Evolutionary conservation across 2,329 filamentous ascomycete species (phyloP), one percentile per base, ranked within the genome.

Genomic region (Nemania diffusa): DNA sequence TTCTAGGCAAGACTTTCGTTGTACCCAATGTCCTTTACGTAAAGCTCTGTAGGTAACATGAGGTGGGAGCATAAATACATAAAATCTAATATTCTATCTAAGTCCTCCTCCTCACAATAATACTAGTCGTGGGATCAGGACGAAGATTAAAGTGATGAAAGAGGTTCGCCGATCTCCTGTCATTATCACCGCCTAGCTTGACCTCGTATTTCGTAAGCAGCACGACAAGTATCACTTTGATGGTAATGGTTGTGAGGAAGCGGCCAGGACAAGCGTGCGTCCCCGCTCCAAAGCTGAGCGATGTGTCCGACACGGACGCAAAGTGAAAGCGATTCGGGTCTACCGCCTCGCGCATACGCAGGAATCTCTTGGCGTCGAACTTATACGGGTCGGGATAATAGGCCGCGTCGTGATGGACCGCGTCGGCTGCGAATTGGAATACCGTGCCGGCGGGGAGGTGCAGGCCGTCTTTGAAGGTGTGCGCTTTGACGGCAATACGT

Each of bases 391-490:
- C 22, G 2, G 46, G 46, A 27, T 51, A 27, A 4, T 27, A 27
- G 3, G 22, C 20, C 13, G 46, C 11, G 11, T 51, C 46, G 22
- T 27, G 46, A 17, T 51, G 22, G 7, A 51, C n/a, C 5, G 22
- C 22, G 46, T 51, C 22, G 46, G 22, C 22, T 17, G 46, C 22
- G 22, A 27, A 51, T 51, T 27, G 22, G 46, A 51, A 27, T 3
- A 27, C 22, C 8, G 46, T 51, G 46, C 46, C 46, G 5, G 46
- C 46, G 8, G 46, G 46, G 22, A 51, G 22, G 24, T 27, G 22
- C 24, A 51, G 13, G 22, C 46, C 46, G 24, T 51, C 46, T 26
- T 27, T 51, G 46, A 51, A 51, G 24, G 46, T 51, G 24, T 50
- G 44, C 44, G 44, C 44, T 15, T 27, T 51, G 13, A 27, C 22